These are phyloP conservation scores for Cyberlindnera japonica DNA, from an alignment of 805 yeast species.

Conservation along the genomic window DNA sequence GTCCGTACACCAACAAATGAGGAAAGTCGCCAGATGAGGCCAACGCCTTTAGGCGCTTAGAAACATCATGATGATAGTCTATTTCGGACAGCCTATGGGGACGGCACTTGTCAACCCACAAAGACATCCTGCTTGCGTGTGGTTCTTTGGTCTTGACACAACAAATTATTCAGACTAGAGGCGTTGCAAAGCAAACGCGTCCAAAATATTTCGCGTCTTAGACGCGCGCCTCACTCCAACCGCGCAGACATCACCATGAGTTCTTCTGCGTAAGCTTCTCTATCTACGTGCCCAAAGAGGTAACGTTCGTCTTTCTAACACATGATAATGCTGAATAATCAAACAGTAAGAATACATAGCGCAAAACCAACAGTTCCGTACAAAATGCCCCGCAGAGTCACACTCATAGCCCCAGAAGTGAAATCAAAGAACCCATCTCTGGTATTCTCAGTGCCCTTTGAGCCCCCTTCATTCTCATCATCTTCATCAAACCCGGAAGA, in stretches of 20 bases:
- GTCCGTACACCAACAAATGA: constrained; percentile 89
- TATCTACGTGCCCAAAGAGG: too few relatives aligned
- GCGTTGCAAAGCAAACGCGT: background rate
- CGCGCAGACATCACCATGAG: too few relatives aligned
- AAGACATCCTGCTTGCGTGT: constrained; percentile 80
- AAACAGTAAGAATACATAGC: background rate
- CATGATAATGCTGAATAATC: background rate
- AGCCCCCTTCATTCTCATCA: background rate
- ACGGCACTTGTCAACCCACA: constrained; percentile 95
- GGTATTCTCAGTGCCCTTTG: background rate
- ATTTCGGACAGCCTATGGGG: constrained; percentile 65
- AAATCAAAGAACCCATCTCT: constrained; percentile 6
- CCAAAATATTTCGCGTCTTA: constrained; percentile 9
- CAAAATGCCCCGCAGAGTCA: background rate
- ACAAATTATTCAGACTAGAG: background rate
- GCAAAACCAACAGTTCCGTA: background rate
- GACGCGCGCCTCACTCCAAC: too few relatives aligned
- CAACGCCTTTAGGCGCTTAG: constrained; percentile 59
- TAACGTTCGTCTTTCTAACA: too few relatives aligned
- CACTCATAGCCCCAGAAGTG: constrained; percentile 4
- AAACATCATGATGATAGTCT: constrained; percentile 63
- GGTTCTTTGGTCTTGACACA: too few relatives aligned
- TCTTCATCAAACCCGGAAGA: too few relatives aligned
- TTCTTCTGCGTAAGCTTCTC: too few relatives aligned
- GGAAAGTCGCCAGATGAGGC: constrained; percentile 84